Base-by-base conservation (phyloP, 371 early-diverging fungal species). In the Chytridium lagenaria region DNA sequence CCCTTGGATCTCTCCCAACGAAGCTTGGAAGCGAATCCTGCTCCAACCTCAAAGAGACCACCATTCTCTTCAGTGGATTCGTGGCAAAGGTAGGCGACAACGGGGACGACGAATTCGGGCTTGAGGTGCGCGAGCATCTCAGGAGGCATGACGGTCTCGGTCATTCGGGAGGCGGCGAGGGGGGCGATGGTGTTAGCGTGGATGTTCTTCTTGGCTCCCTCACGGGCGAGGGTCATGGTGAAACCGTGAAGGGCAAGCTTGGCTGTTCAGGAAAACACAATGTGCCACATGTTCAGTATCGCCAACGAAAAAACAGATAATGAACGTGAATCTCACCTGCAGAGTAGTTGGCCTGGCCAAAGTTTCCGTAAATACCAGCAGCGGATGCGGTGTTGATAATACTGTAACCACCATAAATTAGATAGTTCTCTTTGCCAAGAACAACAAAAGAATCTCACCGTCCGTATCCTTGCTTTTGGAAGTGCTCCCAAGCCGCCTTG, bases 141-240 rank as follows among this genome's bases (percentile, higher is more conserved):
- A 38, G 94, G 93, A 39, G 98, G 98, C 89, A 98, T 87, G 68
- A 97, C 90, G 57, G 96, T 94, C 78, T 95, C 98, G n/a, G 98
- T 98, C 95, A 99, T 96, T 73, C 96, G 88, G 38, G 96, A 95
- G 33, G 96, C 98, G 65, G 99, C 98, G 82, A 97, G 90, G 67
- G 99, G 99, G 19, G 98, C 98, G 83, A 99, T 95, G 68, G 93
- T 92, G 86, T 99, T 99, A 83, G 82, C 80, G 76, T 88, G 88
- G 49, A 98, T 94, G 80, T 96, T 95, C 84, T 97, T 91, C 84
- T 92, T 95, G 59, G 84, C 92, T 71, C 99, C 99, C 84, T 99
- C 99, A 52, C 89, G 87, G 31, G 99, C 98, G 71, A 99, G 86
- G 26, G 98, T 92, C 77, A 88, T 85, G 73, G 94, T 89, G 79